phyloP scores from a whole-genome alignment of 805 yeast species.

The Cyberlindnera lachancei region DNA sequence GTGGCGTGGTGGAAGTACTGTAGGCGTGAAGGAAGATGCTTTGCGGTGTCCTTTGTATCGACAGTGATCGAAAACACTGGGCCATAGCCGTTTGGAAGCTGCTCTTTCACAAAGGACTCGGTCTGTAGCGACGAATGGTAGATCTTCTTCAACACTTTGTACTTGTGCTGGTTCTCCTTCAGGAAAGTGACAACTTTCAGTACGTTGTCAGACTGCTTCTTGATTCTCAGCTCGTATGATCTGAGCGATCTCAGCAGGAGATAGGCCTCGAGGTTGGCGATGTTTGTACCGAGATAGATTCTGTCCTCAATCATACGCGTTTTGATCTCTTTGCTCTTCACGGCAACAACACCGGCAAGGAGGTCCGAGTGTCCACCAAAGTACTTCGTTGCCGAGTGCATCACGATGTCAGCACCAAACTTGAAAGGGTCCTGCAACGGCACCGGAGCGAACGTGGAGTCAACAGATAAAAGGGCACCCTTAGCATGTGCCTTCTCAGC shows the following conservation, averaged over 20 bases:
- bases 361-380: conserved; percentile 95
- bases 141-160: conserved; percentile 43
- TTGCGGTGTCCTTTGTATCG: conserved; percentile 45
- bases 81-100: conserved; percentile 55
- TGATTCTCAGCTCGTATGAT: conserved; percentile 68
- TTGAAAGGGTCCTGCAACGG: conserved; percentile 77
- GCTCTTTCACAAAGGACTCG: conserved; percentile 59
- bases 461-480: conserved; percentile 70
- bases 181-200: conserved; percentile 53
- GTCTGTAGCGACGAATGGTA: conserved; percentile 73
- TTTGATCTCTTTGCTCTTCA: conserved; percentile 45
- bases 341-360: conserved; percentile 71
- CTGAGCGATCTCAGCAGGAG: conserved; percentile 72
- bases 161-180: conserved; percentile 38
- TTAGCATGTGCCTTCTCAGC: conserved; percentile 67
- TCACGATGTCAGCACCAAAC: conserved; percentile 79
- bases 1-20: conserved; percentile 84
- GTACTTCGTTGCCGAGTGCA: conserved; percentile 91
- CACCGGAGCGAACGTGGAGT: conserved; percentile 92
- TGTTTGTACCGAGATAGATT: conserved; percentile 66
- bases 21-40: conserved; percentile 53
- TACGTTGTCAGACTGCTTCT: conserved; percentile 58
- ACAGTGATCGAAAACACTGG: conserved; percentile 73
- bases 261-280: conserved; percentile 71
- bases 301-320: conserved; percentile 53